Conservation (phyloP, 305 asterid genomes). For the Fraxinus sp. region DNA sequence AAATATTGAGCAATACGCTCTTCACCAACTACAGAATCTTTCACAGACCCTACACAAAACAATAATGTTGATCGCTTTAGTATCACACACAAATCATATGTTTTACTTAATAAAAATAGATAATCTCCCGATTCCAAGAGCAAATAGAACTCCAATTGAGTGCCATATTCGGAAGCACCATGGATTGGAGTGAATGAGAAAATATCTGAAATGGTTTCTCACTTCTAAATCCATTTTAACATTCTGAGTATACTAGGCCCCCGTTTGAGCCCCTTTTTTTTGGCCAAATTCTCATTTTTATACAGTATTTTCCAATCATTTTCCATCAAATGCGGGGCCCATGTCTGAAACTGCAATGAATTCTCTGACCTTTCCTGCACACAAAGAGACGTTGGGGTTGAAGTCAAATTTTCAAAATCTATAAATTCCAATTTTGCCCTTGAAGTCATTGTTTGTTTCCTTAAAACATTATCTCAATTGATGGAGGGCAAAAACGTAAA, state of each 20-base stretch:
- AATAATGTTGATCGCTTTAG: not conserved
- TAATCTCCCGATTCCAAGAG: not conserved
- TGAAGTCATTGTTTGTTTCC: too few species aligned
- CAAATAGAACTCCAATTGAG: not conserved
- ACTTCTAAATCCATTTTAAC: not conserved
- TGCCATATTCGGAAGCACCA: not conserved
- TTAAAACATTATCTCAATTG: too few species aligned
- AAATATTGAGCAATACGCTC: slow-evolving; percentile 86
- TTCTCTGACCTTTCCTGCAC: too few species aligned
- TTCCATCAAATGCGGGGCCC: too few species aligned
- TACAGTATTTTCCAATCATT: too few species aligned
- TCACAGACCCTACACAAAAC: slow-evolving; percentile 71
- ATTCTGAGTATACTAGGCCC: not conserved
- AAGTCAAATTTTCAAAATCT: too few species aligned
- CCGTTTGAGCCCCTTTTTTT: too few species aligned
- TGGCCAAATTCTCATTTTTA: too few species aligned
- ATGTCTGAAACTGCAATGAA: too few species aligned
- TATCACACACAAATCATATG: not conserved
- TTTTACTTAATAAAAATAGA: not conserved
- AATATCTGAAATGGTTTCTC: not conserved
- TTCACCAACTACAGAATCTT: slow-evolving; percentile 94
- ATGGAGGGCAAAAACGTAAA: too few species aligned
- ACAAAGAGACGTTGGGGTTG: too few species aligned
- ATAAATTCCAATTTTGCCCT: too few species aligned
- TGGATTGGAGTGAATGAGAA: not conserved